Percentiles rank a stretch among this genome's conserved stretches.
These are phyloP conservation scores for Candida albicans DNA, from an alignment of 1,139 yeast genomes.

Conservation along the genomic window DNA sequence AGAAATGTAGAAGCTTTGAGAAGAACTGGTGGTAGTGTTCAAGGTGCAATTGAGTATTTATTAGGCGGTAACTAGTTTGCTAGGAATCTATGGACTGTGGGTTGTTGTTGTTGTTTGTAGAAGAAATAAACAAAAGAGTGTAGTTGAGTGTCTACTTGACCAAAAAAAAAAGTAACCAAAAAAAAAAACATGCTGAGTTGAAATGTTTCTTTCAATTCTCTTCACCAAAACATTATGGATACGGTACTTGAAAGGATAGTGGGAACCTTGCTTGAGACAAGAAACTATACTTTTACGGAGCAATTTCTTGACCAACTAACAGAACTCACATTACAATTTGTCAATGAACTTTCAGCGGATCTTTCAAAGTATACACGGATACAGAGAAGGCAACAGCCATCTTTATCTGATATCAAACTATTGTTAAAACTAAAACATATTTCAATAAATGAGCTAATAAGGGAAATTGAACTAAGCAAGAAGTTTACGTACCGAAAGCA, in stretches of 20 bases:
- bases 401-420: constrained; percentile 56
- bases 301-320: constrained; percentile 50
- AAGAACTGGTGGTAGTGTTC: constrained; percentile 95
- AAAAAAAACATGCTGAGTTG: neutral
- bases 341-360: constrained; percentile 46
- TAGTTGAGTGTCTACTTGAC: neutral
- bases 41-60: constrained; percentile 91
- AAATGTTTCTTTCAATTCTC: no score
- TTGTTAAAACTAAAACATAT: constrained; percentile 49
- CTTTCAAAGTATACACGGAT: constrained; percentile 57
- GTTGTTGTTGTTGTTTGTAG: neutral
- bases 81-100: no score
- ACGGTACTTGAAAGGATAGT: constrained; percentile 35
- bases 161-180: neutral
- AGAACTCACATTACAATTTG: constrained; percentile 49
- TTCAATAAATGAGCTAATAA: constrained; percentile 43
- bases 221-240: constrained; percentile 21
- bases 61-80: constrained; percentile 34
- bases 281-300: constrained; percentile 36
- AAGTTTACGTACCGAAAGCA: constrained; percentile 7
- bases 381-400: constrained; percentile 68
- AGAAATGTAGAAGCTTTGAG: constrained; percentile 87
- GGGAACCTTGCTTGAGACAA: constrained; percentile 35
- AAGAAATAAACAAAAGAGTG: neutral
- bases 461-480: constrained; percentile 29